Conservation (phyloP, 768 basidiomycete genomes). For the Leccinum sublutescens region DNA sequence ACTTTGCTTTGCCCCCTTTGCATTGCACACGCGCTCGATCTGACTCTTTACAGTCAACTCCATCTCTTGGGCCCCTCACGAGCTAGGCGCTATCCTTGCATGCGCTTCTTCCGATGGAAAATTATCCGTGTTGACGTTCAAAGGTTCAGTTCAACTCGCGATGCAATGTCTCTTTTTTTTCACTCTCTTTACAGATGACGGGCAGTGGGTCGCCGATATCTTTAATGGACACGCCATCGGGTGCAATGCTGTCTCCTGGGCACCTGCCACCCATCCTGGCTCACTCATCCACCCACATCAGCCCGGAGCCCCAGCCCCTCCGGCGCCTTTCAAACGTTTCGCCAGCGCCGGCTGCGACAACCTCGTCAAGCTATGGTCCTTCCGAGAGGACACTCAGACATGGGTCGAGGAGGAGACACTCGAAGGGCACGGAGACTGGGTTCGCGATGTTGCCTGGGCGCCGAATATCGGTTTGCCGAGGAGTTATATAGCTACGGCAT, state of each 20-base stretch:
- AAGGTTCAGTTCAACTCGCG: slow-evolving; percentile 59
- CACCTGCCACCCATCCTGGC: slow-evolving; percentile 84
- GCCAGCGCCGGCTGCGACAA: slow-evolving; percentile 97
- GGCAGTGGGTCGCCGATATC: slow-evolving; percentile 92
- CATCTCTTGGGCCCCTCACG: too few species aligned
- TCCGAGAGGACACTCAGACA: slow-evolving; percentile 79
- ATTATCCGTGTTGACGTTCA: too few species aligned
- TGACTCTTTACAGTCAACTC: too few species aligned
- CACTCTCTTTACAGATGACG: slow-evolving; percentile 67
- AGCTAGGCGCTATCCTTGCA: too few species aligned
- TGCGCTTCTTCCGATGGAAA: too few species aligned
- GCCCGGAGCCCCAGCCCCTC: slow-evolving; percentile 34
- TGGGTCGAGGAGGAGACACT: slow-evolving; percentile 92
- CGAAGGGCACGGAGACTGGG: slow-evolving; percentile 96
- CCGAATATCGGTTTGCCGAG: slow-evolving; percentile 94
- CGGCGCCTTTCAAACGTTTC: slow-evolving; percentile 82
- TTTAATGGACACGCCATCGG: slow-evolving; percentile 96
- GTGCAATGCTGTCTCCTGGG: slow-evolving; percentile 98
- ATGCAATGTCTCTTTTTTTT: background rate
- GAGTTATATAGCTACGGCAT: slow-evolving; percentile 94
- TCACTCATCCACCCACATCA: slow-evolving; percentile 75
- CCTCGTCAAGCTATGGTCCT: slow-evolving; percentile 92
- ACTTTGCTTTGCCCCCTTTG: too few species aligned
- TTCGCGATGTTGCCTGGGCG: slow-evolving; percentile 98
- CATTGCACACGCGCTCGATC: too few species aligned